Conservation (phyloP, 768 basidiomycete species). For the Leccinum olivaceopallidum region DNA sequence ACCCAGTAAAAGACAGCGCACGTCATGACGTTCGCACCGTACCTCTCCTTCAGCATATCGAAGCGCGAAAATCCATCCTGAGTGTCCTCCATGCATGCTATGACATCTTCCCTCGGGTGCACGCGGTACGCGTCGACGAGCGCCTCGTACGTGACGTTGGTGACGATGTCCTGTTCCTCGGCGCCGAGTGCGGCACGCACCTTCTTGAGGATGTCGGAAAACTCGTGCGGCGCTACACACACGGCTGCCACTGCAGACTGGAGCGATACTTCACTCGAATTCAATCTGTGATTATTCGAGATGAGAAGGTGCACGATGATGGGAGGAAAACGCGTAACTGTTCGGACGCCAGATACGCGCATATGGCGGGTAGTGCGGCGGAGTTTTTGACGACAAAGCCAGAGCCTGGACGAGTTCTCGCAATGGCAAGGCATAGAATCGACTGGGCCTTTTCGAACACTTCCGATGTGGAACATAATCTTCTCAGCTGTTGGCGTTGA, state of each 20-base stretch:
- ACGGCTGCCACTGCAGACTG: constrained; percentile 26
- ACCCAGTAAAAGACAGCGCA: constrained; percentile 51
- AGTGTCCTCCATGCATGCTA: constrained; percentile 36
- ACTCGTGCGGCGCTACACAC: constrained; percentile 24
- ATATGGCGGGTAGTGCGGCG: constrained; percentile 28
- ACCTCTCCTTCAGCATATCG: constrained; percentile 17
- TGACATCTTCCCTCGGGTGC: constrained; percentile 13
- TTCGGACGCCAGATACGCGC: constrained; percentile 35
- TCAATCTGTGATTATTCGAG: constrained; percentile 19
- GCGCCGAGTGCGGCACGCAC: constrained; percentile 19
- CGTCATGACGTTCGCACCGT: constrained; percentile 28
- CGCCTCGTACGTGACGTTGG: constrained; percentile 26
- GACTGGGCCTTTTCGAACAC: constrained; percentile 25
- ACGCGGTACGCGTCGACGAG: constrained; percentile 33
- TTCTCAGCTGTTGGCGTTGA: background rate
- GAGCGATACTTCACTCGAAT: constrained; percentile 30
- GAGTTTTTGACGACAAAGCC: constrained; percentile 28
- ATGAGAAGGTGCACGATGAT: background rate
- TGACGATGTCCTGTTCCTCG: background rate
- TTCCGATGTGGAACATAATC: constrained; percentile 8
- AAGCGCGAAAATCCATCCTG: constrained; percentile 27
- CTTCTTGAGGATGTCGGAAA: constrained; percentile 25
- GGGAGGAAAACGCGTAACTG: constrained; percentile 20
- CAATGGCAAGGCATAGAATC: constrained; percentile 20
- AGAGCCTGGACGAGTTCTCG: constrained; percentile 30